Evolutionary conservation across 495 filamentous ascomycete species (phyloP), one percentile per base, ranked within the genome.

Genomic region (Collariella sp.): DNA sequence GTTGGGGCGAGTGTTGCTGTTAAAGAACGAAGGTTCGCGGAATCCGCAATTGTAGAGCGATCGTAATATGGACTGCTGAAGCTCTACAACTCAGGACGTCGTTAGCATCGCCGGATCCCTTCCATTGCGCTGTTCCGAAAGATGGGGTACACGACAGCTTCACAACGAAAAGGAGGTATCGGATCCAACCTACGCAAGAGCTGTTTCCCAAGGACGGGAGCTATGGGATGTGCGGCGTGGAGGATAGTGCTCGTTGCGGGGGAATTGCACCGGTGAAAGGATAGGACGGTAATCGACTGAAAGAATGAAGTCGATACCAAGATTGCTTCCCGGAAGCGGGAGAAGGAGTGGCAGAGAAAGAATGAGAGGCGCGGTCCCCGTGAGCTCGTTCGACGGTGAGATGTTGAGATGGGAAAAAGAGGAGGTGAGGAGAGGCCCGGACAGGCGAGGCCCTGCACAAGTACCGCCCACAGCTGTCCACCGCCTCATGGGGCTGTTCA

Each of bases 281-380:
- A 78, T 59, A 54, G 77, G 73, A 76, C 72, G 68, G 75, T 61
- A 63, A 67, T 70, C 75, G 71, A 75, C 73, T 75, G 56, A 90
- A 88, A 79, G 87, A 91, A 80, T 89, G 87, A 89, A 91, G 87
- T 83, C 79, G 84, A 78, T 52, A 65, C 70, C 62, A 58, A 56
- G 52, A 36, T 20, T 20, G 46, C 23, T 54, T 50, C 62, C 62
- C 56, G 42, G n/a, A 41, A 52, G 36, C 38, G 60, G 52, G 60
- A 66, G 55, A 66, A 69, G 22, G 65, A 60, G 65, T 55, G 66
- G 65, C 35, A 18, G 40, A 15, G 31, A 52, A 56, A 45, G 59
- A 68, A 65, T 50, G 62, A 63, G 50, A 40, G 47, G 38, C 34
- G 56, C 34, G 44, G 34, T 57, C 46, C 62, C 62, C 45, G 39